A percentile compares a stretch with the other conserved stretches of the same genome.
Conservation (phyloP, 345 rosid genomes). For the Dipteronia dyeriana region DNA sequence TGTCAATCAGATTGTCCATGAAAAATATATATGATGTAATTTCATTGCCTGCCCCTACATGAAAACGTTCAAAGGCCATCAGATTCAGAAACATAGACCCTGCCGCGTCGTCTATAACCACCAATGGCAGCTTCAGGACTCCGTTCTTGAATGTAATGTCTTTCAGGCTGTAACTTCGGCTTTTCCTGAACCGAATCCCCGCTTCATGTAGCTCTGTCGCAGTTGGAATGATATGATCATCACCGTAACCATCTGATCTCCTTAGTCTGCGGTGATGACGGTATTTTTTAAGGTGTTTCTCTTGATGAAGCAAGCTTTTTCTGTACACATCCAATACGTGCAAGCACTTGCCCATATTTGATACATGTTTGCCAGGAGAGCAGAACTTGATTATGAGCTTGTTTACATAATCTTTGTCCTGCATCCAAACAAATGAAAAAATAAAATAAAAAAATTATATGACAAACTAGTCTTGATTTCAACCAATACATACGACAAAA, state of each 20-base stretch:
- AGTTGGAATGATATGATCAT: constrained; percentile 28
- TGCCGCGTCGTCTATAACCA: constrained; percentile 32
- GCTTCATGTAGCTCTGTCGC: constrained; percentile 50
- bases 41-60: constrained; percentile 43
- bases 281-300: not conserved
- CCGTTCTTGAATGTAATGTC: constrained; percentile 44
- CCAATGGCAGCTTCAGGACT: constrained; percentile 33
- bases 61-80: constrained; percentile 45
- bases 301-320: constrained; percentile 26
- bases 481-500: too few relatives aligned
- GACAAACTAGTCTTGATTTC: too few relatives aligned
- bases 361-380: not conserved
- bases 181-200: constrained; percentile 40
- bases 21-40: constrained; percentile 45
- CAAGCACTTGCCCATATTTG: constrained; percentile 33
- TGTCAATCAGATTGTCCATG: constrained; percentile 54
- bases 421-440: not conserved
- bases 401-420: constrained; percentile 41
- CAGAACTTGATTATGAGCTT: constrained; percentile 43
- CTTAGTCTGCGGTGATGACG: constrained; percentile 3
- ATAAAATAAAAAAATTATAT: too few relatives aligned
- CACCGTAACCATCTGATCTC: not conserved
- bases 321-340: constrained; percentile 46
- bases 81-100: constrained; percentile 41
- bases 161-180: constrained; percentile 27